These are phyloP conservation scores for Penicillium sp. DNA, from an alignment of 2,329 filamentous ascomycete species.

Conservation along the genomic window DNA sequence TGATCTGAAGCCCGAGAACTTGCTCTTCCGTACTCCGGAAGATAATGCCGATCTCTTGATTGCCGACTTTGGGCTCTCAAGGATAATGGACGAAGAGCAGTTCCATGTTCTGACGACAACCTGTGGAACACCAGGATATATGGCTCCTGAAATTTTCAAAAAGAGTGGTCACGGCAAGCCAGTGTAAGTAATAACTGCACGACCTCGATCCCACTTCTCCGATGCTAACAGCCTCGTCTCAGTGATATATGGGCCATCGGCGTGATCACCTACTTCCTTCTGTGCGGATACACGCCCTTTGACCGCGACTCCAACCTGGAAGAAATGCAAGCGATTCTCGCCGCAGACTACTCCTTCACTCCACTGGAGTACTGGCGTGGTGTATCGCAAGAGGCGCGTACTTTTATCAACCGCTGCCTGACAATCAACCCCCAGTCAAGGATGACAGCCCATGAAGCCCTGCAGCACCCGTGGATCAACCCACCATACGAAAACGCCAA, in stretches of 20 bases:
- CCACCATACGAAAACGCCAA: constrained; percentile 51
- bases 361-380: constrained; percentile 96
- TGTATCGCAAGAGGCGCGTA: constrained; percentile 80
- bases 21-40: constrained; percentile 94
- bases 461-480: constrained; percentile 66
- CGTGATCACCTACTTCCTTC: constrained; percentile 97
- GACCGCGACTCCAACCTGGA: constrained; percentile 96
- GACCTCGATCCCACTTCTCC: not conserved
- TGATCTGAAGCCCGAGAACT: constrained; percentile 95
- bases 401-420: constrained; percentile 89
- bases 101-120: constrained; percentile 98
- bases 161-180: constrained; percentile 98
- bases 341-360: constrained; percentile 94
- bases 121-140: constrained; percentile 96
- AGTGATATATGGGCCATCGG: constrained; percentile 96
- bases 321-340: constrained; percentile 98
- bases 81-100: constrained; percentile 99
- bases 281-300: constrained; percentile 97
- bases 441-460: constrained; percentile 83
- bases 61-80: constrained; percentile 90
- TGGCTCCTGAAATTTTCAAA: constrained; percentile 99
- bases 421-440: constrained; percentile 85
- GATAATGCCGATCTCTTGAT: constrained; percentile 97
- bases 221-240: constrained; percentile 1
- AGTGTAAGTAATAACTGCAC: constrained; percentile 58